Conservation (phyloP, 148 eudicot species). For the Beta vulgaris region DNA sequence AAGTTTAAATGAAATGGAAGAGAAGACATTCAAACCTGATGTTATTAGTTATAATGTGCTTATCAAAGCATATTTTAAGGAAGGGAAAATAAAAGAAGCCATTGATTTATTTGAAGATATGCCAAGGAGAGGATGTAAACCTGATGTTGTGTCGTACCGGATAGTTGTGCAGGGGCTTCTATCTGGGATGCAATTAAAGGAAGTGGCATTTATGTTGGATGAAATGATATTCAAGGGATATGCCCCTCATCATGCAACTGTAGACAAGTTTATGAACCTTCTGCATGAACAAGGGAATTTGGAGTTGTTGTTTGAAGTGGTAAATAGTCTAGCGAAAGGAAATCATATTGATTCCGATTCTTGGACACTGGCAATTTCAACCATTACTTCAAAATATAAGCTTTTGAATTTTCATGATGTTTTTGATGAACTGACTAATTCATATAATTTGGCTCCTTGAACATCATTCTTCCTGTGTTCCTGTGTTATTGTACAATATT, state of each 20-base stretch:
- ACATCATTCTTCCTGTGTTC: background rate
- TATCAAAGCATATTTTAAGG: slow-evolving; percentile 47
- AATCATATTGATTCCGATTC: slow-evolving; percentile 40
- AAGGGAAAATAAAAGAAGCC: slow-evolving; percentile 44
- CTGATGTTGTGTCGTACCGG: slow-evolving; percentile 65
- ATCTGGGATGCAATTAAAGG: slow-evolving; percentile 39
- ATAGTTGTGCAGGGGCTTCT: slow-evolving; percentile 55
- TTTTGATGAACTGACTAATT: slow-evolving; percentile 33
- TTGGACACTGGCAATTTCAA: slow-evolving; percentile 49
- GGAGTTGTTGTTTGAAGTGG: slow-evolving; percentile 36
- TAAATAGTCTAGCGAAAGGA: slow-evolving; percentile 43
- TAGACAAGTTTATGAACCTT: slow-evolving; percentile 33
- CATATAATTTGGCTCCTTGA: slow-evolving; percentile 3
- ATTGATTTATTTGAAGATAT: slow-evolving; percentile 57
- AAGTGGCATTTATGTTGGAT: slow-evolving; percentile 62
- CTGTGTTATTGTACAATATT: background rate
- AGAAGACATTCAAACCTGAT: slow-evolving; percentile 49
- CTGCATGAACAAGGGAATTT: slow-evolving; percentile 37
- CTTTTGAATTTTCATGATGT: slow-evolving; percentile 18
- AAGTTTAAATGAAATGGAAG: slow-evolving; percentile 50
- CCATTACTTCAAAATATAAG: slow-evolving; percentile 27
- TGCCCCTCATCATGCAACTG: slow-evolving; percentile 42
- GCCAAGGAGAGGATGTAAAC: slow-evolving; percentile 63
- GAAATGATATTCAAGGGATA: slow-evolving; percentile 79
- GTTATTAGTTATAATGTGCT: slow-evolving; percentile 53